phyloP scores from a whole-genome alignment of 306 rosid species.

The barrel medic (Medicago truncatula) region DNA sequence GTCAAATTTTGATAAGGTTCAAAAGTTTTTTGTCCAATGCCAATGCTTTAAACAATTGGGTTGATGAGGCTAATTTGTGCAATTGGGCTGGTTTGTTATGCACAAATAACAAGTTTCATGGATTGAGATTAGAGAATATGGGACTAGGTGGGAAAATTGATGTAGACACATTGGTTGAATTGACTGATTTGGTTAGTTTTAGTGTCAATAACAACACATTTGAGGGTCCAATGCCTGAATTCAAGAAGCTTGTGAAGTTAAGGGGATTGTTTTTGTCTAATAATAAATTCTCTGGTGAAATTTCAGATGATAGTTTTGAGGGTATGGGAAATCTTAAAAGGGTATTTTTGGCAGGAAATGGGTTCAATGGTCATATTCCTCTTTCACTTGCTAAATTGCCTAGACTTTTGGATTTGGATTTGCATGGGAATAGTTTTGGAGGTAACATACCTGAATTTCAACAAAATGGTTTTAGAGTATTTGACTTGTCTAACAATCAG shows the following conservation, averaged over 20 bases:
- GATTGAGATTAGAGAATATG: constrained; percentile 57
- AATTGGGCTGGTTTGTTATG: constrained; percentile 69
- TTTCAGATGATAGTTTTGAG: constrained; percentile 56
- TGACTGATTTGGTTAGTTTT: constrained; percentile 49
- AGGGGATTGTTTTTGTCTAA: constrained; percentile 57
- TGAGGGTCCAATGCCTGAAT: constrained; percentile 63
- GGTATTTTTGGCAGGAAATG: constrained; percentile 55
- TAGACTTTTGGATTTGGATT: constrained; percentile 59
- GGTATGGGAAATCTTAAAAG: constrained; percentile 63
- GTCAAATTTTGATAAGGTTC: constrained; percentile 52
- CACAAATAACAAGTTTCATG: constrained; percentile 2
- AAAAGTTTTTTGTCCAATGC: constrained; percentile 50
- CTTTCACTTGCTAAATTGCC: constrained; percentile 56
- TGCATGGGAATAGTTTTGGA: constrained; percentile 54
- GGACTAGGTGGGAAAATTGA: constrained; percentile 61
- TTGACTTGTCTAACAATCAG: constrained; percentile 55
- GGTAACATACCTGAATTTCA: constrained; percentile 74
- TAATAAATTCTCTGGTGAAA: constrained; percentile 65
- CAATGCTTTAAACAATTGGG: constrained; percentile 55
- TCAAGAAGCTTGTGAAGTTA: constrained; percentile 52
- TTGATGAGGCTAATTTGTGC: constrained; percentile 54
- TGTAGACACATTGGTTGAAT: constrained; percentile 45
- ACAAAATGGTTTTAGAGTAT: constrained; percentile 25
- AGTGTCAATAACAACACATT: constrained; percentile 63
- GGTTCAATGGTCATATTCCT: constrained; percentile 64